Evolutionary conservation across 441 rosid genomes (phyloP).

Genomic region (Melastoma candidum): DNA sequence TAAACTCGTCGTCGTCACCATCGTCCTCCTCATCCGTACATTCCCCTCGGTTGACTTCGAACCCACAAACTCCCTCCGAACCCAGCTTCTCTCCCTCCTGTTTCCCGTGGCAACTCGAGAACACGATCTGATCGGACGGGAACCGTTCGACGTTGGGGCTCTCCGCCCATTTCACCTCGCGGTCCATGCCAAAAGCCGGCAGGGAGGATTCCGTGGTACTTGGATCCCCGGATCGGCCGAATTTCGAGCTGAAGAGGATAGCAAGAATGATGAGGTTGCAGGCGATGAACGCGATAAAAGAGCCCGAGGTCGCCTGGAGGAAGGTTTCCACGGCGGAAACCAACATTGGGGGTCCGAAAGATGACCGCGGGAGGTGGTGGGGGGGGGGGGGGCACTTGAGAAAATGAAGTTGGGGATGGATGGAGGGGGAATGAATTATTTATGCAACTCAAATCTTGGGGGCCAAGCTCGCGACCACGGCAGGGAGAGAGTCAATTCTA

Average conservation of each 20-base stretch:
- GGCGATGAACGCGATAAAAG: conserved; percentile 39
- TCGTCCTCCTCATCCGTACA: conserved; percentile 12
- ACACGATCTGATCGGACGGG: background rate
- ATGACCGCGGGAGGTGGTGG: no score
- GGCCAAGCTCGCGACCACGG: no score
- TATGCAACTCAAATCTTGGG: no score
- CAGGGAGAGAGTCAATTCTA: no score
- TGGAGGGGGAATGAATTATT: no score
- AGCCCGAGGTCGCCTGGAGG: conserved; percentile 38
- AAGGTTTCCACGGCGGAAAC: conserved; percentile 28
- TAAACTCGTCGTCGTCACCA: conserved; percentile 24
- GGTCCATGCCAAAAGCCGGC: conserved; percentile 1
- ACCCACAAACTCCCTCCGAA: no score
- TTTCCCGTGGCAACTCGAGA: no score
- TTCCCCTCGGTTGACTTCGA: no score
- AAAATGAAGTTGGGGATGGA: no score
- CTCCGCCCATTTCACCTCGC: background rate
- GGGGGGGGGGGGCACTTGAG: no score
- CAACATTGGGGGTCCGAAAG: no score
- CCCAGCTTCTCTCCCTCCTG: no score
- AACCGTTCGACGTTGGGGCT: background rate
- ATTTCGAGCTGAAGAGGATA: conserved; percentile 39
- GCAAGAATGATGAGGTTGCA: conserved; percentile 52
- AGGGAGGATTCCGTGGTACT: conserved; percentile 11
- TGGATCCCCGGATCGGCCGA: conserved; percentile 12